phyloP scores from a whole-genome alignment of 768 basidiomycete species.

The Boletus pseudo-olivaceus region DNA sequence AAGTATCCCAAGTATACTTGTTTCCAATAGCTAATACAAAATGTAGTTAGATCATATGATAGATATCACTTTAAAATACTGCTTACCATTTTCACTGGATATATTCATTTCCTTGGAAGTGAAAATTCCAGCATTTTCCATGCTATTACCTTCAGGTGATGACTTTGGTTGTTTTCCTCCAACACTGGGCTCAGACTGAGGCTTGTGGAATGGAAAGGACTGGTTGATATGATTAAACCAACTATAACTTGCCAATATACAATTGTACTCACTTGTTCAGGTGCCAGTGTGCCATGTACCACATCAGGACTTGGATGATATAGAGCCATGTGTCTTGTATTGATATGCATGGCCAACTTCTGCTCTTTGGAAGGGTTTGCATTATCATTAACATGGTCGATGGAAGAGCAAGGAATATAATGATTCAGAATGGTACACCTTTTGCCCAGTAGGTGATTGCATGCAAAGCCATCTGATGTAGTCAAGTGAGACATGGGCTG shows the following conservation, averaged over 20 bases:
- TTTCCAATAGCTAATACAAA: neutral
- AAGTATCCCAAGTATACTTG: neutral
- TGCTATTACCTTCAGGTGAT: accelerated
- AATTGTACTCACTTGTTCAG: constrained; percentile 10
- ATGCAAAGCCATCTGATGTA: neutral
- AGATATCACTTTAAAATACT: neutral
- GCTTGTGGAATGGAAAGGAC: neutral
- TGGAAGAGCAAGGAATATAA: neutral
- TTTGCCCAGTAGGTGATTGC: neutral
- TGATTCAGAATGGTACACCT: neutral
- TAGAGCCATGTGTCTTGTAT: constrained; percentile 15
- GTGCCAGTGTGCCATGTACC: neutral
- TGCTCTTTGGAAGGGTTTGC: neutral
- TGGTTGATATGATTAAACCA: neutral
- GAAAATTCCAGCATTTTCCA: too few species aligned
- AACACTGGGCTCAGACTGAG: neutral
- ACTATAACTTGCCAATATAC: neutral
- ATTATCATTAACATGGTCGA: neutral
- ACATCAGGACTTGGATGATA: neutral
- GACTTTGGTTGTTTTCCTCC: neutral
- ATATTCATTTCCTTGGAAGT: neutral
- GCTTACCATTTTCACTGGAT: neutral
- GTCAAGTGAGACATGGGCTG: neutral
- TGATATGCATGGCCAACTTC: constrained; percentile 14
- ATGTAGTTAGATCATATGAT: neutral